Evolutionary conservation across 192 early-diverging fungal genomes (phyloP).

Genomic region (Dissophora ornata): DNA sequence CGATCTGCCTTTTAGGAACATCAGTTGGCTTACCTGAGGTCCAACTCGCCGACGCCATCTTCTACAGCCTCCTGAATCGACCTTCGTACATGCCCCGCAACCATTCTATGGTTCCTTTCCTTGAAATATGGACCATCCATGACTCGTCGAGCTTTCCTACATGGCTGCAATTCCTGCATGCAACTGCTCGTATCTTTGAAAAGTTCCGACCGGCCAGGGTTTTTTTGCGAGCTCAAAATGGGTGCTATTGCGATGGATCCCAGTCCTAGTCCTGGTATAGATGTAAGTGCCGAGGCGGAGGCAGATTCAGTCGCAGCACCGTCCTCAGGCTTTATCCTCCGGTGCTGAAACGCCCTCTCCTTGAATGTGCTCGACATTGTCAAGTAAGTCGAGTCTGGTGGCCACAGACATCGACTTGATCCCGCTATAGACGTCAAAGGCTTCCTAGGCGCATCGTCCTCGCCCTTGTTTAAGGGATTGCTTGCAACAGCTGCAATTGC

Average conservation of each 20-base stretch:
- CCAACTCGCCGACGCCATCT: constrained; percentile 45
- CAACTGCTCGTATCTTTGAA: constrained; percentile 19
- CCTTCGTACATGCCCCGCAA: constrained; percentile 39
- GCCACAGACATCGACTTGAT: constrained; percentile 47
- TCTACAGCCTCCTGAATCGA: constrained; percentile 50
- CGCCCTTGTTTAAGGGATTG: not conserved
- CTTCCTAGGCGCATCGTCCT: constrained; percentile 6
- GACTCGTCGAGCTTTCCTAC: constrained; percentile 31
- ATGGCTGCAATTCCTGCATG: constrained; percentile 23
- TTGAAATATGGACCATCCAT: constrained; percentile 39
- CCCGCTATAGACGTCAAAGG: constrained; percentile 40
- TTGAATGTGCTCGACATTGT: constrained; percentile 27
- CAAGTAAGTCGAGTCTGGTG: constrained; percentile 36
- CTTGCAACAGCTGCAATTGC: too few species aligned
- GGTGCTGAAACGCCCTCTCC: constrained; percentile 9
- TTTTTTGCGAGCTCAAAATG: constrained; percentile 9
- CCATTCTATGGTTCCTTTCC: constrained; percentile 29
- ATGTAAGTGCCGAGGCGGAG: not conserved
- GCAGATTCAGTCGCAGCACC: not conserved
- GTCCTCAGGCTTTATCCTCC: constrained; percentile 1
- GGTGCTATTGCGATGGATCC: not conserved
- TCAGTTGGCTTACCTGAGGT: constrained; percentile 41
- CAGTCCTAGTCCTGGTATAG: too few species aligned
- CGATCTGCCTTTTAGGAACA: too few species aligned
- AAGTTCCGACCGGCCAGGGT: constrained; percentile 8